These are phyloP conservation scores for Ballota nigra DNA, from an alignment of 257 asterid species.

Conservation along the genomic window DNA sequence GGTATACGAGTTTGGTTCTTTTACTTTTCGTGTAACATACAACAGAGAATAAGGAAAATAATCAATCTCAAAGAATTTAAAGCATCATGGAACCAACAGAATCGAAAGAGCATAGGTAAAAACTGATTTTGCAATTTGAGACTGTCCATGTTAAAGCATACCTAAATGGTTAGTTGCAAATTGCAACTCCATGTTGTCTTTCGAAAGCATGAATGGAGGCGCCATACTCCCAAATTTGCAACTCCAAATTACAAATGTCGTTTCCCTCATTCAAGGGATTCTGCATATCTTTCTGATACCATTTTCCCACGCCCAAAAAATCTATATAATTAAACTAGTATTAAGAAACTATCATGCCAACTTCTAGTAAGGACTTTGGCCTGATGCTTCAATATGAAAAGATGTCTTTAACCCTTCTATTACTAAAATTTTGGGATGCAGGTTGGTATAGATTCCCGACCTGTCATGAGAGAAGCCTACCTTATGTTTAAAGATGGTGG, in stretches of 20 bases:
- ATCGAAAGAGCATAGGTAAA: not conserved
- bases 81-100: not conserved
- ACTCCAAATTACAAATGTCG: too few species aligned
- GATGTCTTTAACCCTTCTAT: conserved; percentile 17
- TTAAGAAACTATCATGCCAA: too few species aligned
- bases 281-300: too few species aligned
- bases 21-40: too few species aligned
- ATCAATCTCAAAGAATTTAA: too few species aligned
- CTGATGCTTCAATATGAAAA: conserved; percentile 1
- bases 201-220: too few species aligned
- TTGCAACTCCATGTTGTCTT: conserved; percentile 64
- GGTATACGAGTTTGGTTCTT: too few species aligned
- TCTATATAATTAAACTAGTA: too few species aligned
- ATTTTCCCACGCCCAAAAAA: too few species aligned
- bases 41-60: too few species aligned
- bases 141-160: conserved; percentile 8
- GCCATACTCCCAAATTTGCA: conserved; percentile 82
- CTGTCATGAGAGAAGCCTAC: conserved; percentile 77
- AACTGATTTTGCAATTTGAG: not conserved
- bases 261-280: too few species aligned
- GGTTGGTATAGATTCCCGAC: conserved; percentile 85
- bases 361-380: not conserved
- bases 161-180: conserved; percentile 76
- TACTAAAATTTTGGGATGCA: conserved; percentile 21
- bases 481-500: conserved; percentile 78